Evolutionary conservation across 129 eudicot species (phyloP), one percentile per base, ranked within the genome.

Genomic region (Smallanthus sonchifolius): DNA sequence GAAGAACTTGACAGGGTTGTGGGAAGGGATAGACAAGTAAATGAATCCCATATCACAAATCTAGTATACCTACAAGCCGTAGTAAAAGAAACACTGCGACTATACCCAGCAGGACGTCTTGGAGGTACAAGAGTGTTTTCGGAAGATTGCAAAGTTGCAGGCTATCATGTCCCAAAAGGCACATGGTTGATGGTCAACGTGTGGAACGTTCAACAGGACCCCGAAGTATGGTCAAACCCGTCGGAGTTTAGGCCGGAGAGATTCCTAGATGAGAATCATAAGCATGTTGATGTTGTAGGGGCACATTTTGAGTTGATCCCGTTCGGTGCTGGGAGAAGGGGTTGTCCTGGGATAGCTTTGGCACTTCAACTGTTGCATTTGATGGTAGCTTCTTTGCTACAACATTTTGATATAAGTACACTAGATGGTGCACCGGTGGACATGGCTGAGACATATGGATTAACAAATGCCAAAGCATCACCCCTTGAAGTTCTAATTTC

Each of bases 271-370:
- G 71, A 37, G 17, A 45, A 16, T 17, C 75, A 56, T 38, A 73
- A 65, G 49, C 36, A 79, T 42, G 68, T 79, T 65, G 83, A 73
- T 57, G 75, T 77, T 68, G 68, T 40, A 32, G 81, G 81, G 8
- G 52, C 70, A 1, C 63, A 79, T 73, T 79, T 79, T 35, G 79
- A 79, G 57, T 71, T 79, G 64, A 79, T 73, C 11, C 83, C 83
- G 5, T 79, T 79, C 4, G 83, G 83, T 30, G 75, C 75, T 1
- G 79, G 83, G 15, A 65, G 83, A 44, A 56, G 83, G 67, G 7
- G 20, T n/a, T 79, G 83, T 38, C 83, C 83, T 0, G 83, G 83
- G 13, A 65, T 42, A 2, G 57, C 37, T 66, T 65, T 73, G 30
- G 83, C 40, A 15, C 69, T 79, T 36, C 79, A 66, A 60, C 39